Conservation (phyloP, 2,329 filamentous ascomycete species). For the Cordyceps militaris region DNA sequence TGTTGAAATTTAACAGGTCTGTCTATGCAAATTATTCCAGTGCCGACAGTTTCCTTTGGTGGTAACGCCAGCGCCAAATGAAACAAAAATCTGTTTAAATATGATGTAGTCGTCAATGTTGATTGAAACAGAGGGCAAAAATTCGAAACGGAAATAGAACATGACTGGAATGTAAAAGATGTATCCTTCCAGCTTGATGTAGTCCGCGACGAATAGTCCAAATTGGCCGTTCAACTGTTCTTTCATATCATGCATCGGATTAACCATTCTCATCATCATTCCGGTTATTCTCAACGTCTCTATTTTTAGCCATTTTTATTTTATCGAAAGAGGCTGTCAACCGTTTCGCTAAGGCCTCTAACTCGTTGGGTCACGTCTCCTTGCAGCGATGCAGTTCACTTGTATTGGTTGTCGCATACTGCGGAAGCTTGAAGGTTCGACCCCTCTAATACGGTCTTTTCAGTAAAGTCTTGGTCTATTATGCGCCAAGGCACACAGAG, state of each 20-base stretch:
- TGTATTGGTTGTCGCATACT: slow-evolving; percentile 8
- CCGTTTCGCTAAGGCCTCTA: slow-evolving; percentile 35
- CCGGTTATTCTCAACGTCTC: neutral
- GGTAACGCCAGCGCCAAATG: slow-evolving; percentile 3
- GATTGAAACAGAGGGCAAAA: neutral
- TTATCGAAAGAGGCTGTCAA: slow-evolving; percentile 34
- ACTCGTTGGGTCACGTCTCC: slow-evolving; percentile 25
- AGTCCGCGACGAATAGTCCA: neutral
- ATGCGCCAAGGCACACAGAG: too few species aligned
- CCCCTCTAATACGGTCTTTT: too few species aligned
- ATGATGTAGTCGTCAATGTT: neutral
- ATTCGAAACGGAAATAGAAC: neutral
- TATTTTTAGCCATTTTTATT: slow-evolving; percentile 19
- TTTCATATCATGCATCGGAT: neutral
- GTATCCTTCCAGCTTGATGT: too few species aligned
- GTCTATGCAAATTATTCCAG: neutral
- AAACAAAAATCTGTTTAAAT: neutral
- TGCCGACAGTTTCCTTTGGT: too few species aligned
- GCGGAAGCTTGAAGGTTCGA: slow-evolving; percentile 18
- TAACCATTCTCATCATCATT: neutral
- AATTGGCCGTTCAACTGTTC: neutral
- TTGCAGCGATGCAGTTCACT: neutral
- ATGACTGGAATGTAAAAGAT: too few species aligned
- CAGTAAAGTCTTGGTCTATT: too few species aligned
- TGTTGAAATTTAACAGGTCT: neutral